These are phyloP conservation scores for Acidomyces sp. DNA, from an alignment of 495 filamentous ascomycete species.

Conservation along the genomic window DNA sequence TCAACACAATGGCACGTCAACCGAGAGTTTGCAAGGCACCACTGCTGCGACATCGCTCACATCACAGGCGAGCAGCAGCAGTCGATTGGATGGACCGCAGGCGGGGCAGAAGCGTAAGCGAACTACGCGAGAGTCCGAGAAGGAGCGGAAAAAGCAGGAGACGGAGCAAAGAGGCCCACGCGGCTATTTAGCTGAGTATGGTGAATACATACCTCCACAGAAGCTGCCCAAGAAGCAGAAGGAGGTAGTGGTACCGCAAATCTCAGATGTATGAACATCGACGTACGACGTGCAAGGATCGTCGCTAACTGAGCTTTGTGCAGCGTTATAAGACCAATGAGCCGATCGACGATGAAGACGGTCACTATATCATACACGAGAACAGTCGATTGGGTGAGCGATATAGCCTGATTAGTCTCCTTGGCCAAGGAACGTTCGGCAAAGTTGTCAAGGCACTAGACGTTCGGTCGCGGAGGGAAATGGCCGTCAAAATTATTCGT, in stretches of 20 bases:
- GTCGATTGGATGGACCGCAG: conserved; percentile 33
- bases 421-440: conserved; percentile 94
- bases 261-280: conserved; percentile 61
- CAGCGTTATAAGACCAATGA: conserved; percentile 32
- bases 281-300: conserved; percentile 6
- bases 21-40: conserved; percentile 35
- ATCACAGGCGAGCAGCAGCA: conserved; percentile 46
- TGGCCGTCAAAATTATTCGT: conserved; percentile 94
- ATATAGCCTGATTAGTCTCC: conserved; percentile 77
- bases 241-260: conserved; percentile 72
- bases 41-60: conserved; percentile 85
- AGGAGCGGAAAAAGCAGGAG: conserved; percentile 48
- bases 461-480: conserved; percentile 55
- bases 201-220: conserved; percentile 70
- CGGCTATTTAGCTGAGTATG: conserved; percentile 53
- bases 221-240: conserved; percentile 81
- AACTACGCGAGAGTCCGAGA: conserved; percentile 59
- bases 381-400: conserved; percentile 71
- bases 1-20: conserved; percentile 29
- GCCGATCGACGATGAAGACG: conserved; percentile 86
- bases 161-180: conserved; percentile 59
- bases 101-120: conserved; percentile 79
- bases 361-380: conserved; percentile 83
- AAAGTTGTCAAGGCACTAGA: conserved; percentile 94
- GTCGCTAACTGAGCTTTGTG: conserved; percentile 22